Evolutionary conservation across 768 basidiomycete species (phyloP).

Genomic region (Chiua virens): DNA sequence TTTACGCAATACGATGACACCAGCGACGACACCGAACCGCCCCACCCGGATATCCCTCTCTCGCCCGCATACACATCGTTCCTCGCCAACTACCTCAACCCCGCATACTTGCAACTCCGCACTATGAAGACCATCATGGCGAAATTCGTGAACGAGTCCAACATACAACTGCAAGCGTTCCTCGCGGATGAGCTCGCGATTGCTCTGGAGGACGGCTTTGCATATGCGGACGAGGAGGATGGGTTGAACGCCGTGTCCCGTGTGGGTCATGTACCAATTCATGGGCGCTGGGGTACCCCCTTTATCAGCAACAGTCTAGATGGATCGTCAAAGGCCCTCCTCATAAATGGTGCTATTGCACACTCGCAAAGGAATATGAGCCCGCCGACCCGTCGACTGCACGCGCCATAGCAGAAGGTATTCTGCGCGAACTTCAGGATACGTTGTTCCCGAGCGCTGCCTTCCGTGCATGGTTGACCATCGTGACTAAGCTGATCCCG

Average conservation of each 20-base stretch:
- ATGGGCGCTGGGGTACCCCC: slow-evolving; percentile 58
- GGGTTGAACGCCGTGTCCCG: slow-evolving; percentile 55
- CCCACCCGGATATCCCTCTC: slow-evolving; percentile 52
- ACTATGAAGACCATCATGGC: slow-evolving; percentile 77
- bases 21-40: slow-evolving; percentile 39
- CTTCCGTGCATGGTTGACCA: slow-evolving; percentile 89
- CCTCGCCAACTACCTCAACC: slow-evolving; percentile 84
- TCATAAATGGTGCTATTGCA: slow-evolving; percentile 92
- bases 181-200: slow-evolving; percentile 67
- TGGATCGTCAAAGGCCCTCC: slow-evolving; percentile 87
- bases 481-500: slow-evolving; percentile 71
- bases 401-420: slow-evolving; percentile 17
- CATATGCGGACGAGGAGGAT: slow-evolving; percentile 63
- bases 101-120: slow-evolving; percentile 81
- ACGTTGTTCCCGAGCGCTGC: slow-evolving; percentile 75
- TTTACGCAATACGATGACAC: slow-evolving; percentile 55
- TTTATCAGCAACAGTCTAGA: slow-evolving; percentile 40
- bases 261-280: slow-evolving; percentile 56
- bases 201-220: slow-evolving; percentile 63
- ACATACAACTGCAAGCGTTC: slow-evolving; percentile 87
- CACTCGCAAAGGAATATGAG: slow-evolving; percentile 37
- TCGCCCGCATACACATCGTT: slow-evolving; percentile 62
- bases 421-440: slow-evolving; percentile 55
- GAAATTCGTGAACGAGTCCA: slow-evolving; percentile 85
- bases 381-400: not conserved